These are phyloP conservation scores for Chiua virens DNA, from an alignment of 768 basidiomycete species.

Conservation along the genomic window DNA sequence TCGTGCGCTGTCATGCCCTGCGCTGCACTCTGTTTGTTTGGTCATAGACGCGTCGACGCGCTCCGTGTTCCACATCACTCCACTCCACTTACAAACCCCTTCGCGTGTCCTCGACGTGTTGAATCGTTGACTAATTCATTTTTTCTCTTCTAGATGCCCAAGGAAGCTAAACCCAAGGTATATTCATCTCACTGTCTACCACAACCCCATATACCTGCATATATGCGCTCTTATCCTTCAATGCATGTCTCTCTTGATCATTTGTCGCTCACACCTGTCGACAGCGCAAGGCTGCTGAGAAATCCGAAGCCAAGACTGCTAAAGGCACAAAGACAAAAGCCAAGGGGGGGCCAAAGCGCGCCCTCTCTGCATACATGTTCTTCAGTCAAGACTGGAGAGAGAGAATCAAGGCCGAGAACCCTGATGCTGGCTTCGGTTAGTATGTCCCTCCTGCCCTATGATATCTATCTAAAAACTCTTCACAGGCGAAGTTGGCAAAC, in stretches of 20 bases:
- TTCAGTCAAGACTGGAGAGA: slow-evolving; percentile 96
- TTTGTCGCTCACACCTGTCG: slow-evolving; percentile 8
- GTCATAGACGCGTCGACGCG: slow-evolving; percentile 38
- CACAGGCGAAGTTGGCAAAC: slow-evolving; percentile 88
- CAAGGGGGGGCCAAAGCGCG: slow-evolving; percentile 70
- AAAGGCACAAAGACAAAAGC: slow-evolving; percentile 80
- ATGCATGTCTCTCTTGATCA: slow-evolving; percentile 1
- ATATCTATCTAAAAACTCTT: background rate
- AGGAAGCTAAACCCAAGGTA: slow-evolving; percentile 73
- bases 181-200: slow-evolving; percentile 23
- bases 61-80: slow-evolving; percentile 27
- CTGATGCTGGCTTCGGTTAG: slow-evolving; percentile 87
- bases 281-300: slow-evolving; percentile 76
- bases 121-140: slow-evolving; percentile 35
- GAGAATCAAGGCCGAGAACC: slow-evolving; percentile 94
- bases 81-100: slow-evolving; percentile 30
- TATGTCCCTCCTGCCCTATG: slow-evolving; percentile 17
- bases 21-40: slow-evolving; percentile 36
- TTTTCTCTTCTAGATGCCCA: slow-evolving; percentile 65
- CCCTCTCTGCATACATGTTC: slow-evolving; percentile 98
- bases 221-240: slow-evolving; percentile 15
- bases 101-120: slow-evolving; percentile 40
- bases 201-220: slow-evolving; percentile 9
- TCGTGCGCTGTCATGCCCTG: slow-evolving; percentile 20
- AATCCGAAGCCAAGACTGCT: slow-evolving; percentile 50